These are phyloP conservation scores for Entomortierella chlamydospora DNA, from an alignment of 192 early-diverging fungal genomes.

Conservation along the genomic window DNA sequence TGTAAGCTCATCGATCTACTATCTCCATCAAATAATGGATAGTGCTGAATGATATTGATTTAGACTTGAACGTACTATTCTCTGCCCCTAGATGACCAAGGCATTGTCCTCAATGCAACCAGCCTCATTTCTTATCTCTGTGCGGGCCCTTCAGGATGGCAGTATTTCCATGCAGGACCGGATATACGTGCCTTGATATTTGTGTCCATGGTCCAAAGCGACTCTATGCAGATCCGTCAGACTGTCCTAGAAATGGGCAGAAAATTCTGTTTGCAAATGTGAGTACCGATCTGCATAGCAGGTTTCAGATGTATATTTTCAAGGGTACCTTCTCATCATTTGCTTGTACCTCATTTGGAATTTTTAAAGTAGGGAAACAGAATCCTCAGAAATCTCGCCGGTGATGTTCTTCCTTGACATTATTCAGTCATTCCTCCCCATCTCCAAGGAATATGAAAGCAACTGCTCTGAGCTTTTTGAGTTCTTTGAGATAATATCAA, in stretches of 20 bases:
- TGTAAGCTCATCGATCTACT: conserved; percentile 3
- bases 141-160: conserved; percentile 36
- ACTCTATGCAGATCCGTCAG: conserved; percentile 48
- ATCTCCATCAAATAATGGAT: background rate
- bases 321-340: too few relatives aligned
- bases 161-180: conserved; percentile 33
- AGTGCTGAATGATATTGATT: too few relatives aligned
- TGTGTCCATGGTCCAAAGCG: conserved; percentile 48
- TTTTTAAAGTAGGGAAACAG: background rate
- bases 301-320: too few relatives aligned
- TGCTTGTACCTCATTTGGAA: too few relatives aligned
- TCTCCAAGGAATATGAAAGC: conserved; percentile 42
- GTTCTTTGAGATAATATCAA: conserved; percentile 45
- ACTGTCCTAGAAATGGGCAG: conserved; percentile 43
- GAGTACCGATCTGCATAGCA: too few relatives aligned
- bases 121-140: conserved; percentile 47
- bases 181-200: conserved; percentile 44
- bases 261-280: conserved; percentile 41
- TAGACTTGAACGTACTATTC: too few relatives aligned
- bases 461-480: conserved; percentile 47
- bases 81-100: conserved; percentile 41
- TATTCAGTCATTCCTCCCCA: conserved; percentile 41
- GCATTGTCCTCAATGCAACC: conserved; percentile 48
- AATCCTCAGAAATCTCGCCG: conserved; percentile 5
- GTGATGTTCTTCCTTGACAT: conserved; percentile 50